These are phyloP conservation scores for Pneumocystis sp. DNA, from an alignment of 1,139 yeast genomes.

Conservation along the genomic window DNA sequence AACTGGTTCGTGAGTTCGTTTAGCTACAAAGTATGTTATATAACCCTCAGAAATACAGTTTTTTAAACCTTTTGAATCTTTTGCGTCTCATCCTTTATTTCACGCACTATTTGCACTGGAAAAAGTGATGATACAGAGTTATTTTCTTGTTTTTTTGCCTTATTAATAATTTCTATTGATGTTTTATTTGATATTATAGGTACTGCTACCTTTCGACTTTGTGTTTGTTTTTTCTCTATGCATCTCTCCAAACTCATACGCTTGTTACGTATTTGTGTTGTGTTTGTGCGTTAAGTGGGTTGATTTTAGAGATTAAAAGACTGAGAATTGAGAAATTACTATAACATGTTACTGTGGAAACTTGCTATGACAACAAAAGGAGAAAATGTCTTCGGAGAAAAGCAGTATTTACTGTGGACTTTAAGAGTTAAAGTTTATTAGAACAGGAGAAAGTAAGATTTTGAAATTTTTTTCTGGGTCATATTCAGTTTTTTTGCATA, in stretches of 20 bases:
- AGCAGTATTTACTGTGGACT: too few relatives aligned
- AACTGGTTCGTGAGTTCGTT: slow-evolving; percentile 25
- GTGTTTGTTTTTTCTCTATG: not conserved
- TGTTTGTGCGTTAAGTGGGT: not conserved
- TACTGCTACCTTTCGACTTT: not conserved
- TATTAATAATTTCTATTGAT: not conserved
- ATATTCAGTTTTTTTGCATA: not conserved
- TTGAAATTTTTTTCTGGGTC: not conserved
- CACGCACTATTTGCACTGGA: not conserved
- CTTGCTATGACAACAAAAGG: not conserved
- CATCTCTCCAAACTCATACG: not conserved
- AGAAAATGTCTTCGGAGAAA: too few relatives aligned
- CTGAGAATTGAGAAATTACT: not conserved
- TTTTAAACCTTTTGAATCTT: not conserved
- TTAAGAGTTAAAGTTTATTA: not conserved
- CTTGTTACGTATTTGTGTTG: not conserved
- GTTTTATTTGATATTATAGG: not conserved
- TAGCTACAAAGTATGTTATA: slow-evolving; percentile 3
- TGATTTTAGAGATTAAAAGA: not conserved
- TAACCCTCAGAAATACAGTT: not conserved
- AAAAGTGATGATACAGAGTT: not conserved
- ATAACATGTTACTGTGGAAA: not conserved
- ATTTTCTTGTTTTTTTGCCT: not conserved
- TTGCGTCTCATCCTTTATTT: not conserved
- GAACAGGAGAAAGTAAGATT: not conserved